Percentiles rank a stretch among this genome's conserved stretches.
Conservation (phyloP, 345 rosid species). For the Stellera chamaejasme region DNA sequence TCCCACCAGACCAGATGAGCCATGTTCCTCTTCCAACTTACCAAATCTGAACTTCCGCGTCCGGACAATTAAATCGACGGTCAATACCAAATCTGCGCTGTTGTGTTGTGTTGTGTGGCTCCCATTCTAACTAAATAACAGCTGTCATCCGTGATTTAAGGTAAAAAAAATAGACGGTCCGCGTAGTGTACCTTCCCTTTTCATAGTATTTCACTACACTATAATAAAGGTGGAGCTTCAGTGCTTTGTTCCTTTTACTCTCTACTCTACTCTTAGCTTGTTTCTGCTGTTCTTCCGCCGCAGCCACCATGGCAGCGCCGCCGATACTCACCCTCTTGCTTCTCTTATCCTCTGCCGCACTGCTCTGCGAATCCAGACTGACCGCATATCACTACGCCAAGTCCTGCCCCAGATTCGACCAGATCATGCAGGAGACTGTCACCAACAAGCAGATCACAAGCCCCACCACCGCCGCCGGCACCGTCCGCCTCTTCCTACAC, state of each 20-base stretch:
- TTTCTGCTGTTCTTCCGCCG: not conserved
- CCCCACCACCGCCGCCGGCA: conserved; percentile 89
- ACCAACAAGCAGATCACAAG: conserved; percentile 64
- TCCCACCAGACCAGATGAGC: no score
- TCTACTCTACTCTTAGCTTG: no score
- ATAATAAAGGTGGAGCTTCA: no score
- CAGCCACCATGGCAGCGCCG: conserved; percentile 18
- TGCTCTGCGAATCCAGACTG: conserved; percentile 29
- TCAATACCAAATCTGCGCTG: no score
- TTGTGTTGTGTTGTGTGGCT: not conserved
- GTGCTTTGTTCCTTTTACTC: not conserved
- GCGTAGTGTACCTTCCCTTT: not conserved
- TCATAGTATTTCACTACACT: not conserved
- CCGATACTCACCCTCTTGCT: conserved; percentile 17
- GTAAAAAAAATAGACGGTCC: not conserved
- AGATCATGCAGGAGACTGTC: conserved; percentile 55
- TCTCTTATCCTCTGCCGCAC: conserved; percentile 11
- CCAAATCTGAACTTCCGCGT: no score
- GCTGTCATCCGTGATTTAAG: conserved; percentile 32
- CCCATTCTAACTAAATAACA: not conserved
- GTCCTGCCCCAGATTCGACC: conserved; percentile 59
- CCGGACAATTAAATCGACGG: no score
- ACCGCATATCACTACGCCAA: conserved; percentile 49
- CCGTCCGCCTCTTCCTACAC: conserved; percentile 71
- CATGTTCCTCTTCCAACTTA: no score